These are phyloP conservation scores for Kandelia obovata DNA, from an alignment of 345 rosid genomes.

Conservation along the genomic window DNA sequence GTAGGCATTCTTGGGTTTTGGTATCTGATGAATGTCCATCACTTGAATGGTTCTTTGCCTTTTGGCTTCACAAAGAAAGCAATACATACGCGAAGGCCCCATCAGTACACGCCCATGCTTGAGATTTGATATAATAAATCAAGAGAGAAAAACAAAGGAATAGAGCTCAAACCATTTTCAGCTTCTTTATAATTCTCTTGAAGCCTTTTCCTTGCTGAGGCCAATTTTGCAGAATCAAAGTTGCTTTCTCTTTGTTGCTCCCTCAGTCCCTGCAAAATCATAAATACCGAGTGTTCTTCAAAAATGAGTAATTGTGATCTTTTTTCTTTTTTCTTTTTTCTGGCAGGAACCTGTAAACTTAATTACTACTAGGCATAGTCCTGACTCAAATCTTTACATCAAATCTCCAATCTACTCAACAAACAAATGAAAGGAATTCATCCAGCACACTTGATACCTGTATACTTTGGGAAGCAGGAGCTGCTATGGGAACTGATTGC, in stretches of 20 bases:
- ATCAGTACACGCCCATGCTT: constrained; percentile 2
- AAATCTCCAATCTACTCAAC: constrained; percentile 7
- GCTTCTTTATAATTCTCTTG: constrained; percentile 85
- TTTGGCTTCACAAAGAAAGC: constrained; percentile 63
- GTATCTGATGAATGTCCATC: constrained; percentile 97
- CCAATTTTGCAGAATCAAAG: constrained; percentile 59
- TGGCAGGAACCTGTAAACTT: too few relatives aligned
- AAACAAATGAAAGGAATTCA: constrained; percentile 13
- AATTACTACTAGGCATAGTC: not conserved
- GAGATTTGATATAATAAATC: not conserved
- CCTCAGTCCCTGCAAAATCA: constrained; percentile 56
- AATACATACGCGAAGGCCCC: constrained; percentile 3
- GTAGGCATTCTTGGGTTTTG: constrained; percentile 91
- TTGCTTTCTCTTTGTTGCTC: constrained; percentile 53
- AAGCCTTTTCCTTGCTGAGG: constrained; percentile 78
- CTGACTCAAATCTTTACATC: not conserved
- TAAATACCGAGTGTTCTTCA: not conserved
- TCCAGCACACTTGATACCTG: constrained; percentile 34
- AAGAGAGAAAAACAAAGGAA: not conserved
- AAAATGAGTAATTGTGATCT: not conserved
- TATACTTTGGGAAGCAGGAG: constrained; percentile 49
- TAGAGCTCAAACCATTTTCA: constrained; percentile 65
- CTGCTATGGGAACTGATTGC: constrained; percentile 31
- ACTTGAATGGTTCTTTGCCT: constrained; percentile 98
- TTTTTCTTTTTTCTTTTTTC: too few relatives aligned